Evolutionary conservation across 2,329 filamentous ascomycete genomes (phyloP).

Genomic region (Fusarium newnesense): DNA sequence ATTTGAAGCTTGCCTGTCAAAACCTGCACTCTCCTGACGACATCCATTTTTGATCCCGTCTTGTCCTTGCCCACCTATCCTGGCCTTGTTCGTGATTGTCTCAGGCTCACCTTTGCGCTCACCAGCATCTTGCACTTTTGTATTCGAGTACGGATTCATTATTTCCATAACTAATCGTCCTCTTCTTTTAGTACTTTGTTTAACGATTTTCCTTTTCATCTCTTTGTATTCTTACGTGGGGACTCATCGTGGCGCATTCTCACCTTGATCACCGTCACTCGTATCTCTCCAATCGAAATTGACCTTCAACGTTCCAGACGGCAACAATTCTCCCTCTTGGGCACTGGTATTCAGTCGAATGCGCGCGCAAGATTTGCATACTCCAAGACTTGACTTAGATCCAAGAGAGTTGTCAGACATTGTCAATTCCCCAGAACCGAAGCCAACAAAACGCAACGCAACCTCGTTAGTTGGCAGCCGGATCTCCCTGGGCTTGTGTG

Average conservation of each 20-base stretch:
- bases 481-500: conserved; percentile 12
- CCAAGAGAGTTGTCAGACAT: conserved; percentile 27
- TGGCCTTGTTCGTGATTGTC: conserved; percentile 22
- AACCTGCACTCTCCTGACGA: conserved; percentile 14
- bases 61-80: neutral
- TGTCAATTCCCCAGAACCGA: conserved; percentile 14
- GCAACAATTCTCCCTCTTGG: conserved; percentile 14
- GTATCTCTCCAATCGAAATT: conserved; percentile 8
- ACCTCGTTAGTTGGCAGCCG: conserved; percentile 5
- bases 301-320: conserved; percentile 20
- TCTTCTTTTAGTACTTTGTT: neutral
- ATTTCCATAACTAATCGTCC: neutral
- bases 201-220: neutral
- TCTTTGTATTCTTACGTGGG: neutral
- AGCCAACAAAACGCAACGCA: neutral
- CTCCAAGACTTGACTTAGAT: conserved; percentile 24
- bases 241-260: conserved; percentile 7
- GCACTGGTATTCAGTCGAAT: conserved; percentile 25
- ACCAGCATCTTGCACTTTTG: conserved; percentile 16
- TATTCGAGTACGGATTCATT: conserved; percentile 9
- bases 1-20: neutral
- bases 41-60: conserved; percentile 20
- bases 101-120: conserved; percentile 36
- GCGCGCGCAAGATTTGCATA: conserved; percentile 2
- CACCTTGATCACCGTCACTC: conserved; percentile 3